phyloP scores from a whole-genome alignment of 1,284 basidiomycete genomes.

The Malassezia furfur region DNA sequence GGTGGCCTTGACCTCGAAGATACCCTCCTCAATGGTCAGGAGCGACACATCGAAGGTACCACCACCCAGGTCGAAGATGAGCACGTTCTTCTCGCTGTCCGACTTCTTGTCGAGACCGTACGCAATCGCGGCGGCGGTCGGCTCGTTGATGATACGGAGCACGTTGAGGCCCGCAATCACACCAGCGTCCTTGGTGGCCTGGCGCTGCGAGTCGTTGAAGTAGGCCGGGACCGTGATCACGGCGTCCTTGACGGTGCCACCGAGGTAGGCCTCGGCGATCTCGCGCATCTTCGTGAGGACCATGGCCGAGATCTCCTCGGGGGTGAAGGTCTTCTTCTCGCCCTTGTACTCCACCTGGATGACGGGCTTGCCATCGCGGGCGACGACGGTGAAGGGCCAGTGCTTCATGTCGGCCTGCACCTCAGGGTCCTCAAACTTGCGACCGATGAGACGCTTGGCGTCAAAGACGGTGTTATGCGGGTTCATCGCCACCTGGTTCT shows the following conservation, averaged over 20 bases:
- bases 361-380: slow-evolving; percentile 74
- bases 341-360: slow-evolving; percentile 80
- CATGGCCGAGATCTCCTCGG: slow-evolving; percentile 97
- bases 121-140: slow-evolving; percentile 85
- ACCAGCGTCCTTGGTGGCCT: slow-evolving; percentile 89
- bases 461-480: slow-evolving; percentile 60
- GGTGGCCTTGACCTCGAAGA: slow-evolving; percentile 98
- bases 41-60: slow-evolving; percentile 99
- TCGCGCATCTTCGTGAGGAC: slow-evolving; percentile 96
- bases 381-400: slow-evolving; percentile 81
- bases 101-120: slow-evolving; percentile 84
- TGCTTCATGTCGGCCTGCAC: slow-evolving; percentile 92
- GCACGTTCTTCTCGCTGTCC: slow-evolving; percentile 75
- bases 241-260: slow-evolving; percentile 68
- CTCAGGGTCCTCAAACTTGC: slow-evolving; percentile 72
- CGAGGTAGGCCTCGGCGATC: slow-evolving; percentile 92
- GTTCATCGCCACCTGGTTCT: slow-evolving; percentile 68
- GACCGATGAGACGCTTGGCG: slow-evolving; percentile 80
- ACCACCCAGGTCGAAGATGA: slow-evolving; percentile 97
- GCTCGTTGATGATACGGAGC: slow-evolving; percentile 93
- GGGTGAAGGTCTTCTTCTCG: slow-evolving; percentile 83
- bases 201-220: slow-evolving; percentile 95
- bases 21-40: slow-evolving; percentile 92
- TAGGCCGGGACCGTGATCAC: slow-evolving; percentile 85
- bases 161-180: slow-evolving; percentile 81